Evolutionary conservation across 371 early-diverging fungal species (phyloP), one percentile per base, ranked within the genome.

Genomic region (Thermomucor indicae-seudaticae): DNA sequence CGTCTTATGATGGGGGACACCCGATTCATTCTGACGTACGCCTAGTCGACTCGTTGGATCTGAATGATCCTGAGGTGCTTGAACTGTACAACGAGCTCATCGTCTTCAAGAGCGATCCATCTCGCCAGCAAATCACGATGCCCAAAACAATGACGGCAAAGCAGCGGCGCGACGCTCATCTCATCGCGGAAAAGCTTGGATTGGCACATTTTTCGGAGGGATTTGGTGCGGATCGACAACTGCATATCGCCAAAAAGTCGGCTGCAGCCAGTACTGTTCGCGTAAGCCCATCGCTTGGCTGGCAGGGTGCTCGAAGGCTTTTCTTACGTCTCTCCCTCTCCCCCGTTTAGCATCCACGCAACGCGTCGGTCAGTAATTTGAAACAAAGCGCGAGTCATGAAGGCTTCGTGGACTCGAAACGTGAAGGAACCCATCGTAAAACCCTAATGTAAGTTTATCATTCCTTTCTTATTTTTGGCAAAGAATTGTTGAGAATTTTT

Each of bases 31-130:
- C 25, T 24, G 14, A 10, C 19, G 20, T 17, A 25, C 10, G 10
- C 12, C 20, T 31, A 44, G 35, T 40, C 51, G 75, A 72, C 54
- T 58, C 70, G 43, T 64, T 89, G 46, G 86, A 89, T 48, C 64
- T 87, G 51, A 83, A 85, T 51, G 83, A 88, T 53, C 75, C 80
- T 12, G 78, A 78, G 53, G 84, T 85, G 8, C 67, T 85, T 42
- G 75, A 78, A 46, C 68, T 88, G 30, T 87, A 87, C 46, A 85
- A 86, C 22, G 77, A 79, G 39, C 57, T 89, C 52, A 64, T 83
- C 49, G 74, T 80, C 41, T 89, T 89, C 59, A 72, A 87, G 57
- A 76, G 80, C 41, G 84, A 88, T 54, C 72, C 82, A 28, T 60
- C 71, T 24, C 67, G 78, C 41, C 80, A 75, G 11, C 84, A 84